Percentiles rank a stretch among this genome's conserved stretches.
Conservation (phyloP, 345 rosid genomes). For the Populus euphratica region DNA sequence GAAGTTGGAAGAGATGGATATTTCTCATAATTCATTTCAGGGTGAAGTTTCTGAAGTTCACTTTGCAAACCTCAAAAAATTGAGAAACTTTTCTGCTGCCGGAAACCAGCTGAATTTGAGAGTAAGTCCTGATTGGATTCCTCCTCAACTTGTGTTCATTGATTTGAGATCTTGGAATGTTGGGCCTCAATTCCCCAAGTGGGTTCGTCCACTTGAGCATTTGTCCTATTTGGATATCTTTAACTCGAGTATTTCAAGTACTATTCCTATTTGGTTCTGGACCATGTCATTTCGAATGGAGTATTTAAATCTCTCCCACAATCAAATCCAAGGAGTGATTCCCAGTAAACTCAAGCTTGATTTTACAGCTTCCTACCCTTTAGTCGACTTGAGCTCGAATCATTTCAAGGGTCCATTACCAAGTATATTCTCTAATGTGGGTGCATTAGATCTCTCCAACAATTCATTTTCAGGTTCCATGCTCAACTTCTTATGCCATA, state of each 20-base stretch:
- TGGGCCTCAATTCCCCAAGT: background rate
- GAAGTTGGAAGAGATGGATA: background rate
- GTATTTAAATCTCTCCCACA: conserved; percentile 3
- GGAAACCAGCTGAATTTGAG: background rate
- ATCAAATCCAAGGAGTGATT: background rate
- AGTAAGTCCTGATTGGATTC: conserved; percentile 5
- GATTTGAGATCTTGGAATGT: background rate
- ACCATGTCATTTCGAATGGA: background rate
- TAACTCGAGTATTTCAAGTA: background rate
- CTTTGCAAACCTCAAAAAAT: conserved; percentile 23
- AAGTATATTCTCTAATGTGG: background rate
- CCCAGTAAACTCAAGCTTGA: background rate
- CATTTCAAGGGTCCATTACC: conserved; percentile 2
- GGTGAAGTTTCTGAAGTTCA: conserved; percentile 26
- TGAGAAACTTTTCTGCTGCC: background rate
- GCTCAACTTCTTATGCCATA: background rate
- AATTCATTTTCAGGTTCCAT: conserved; percentile 15
- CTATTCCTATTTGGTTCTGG: conserved; percentile 8
- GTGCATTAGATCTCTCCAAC: background rate
- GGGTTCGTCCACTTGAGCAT: background rate
- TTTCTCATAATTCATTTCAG: conserved; percentile 11
- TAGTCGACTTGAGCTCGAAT: conserved; percentile 11
- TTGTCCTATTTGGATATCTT: background rate
- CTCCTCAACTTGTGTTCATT: background rate
- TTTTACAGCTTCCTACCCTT: background rate